Conservation (phyloP, 768 basidiomycete genomes). For the Sistotremastrum niveocremeum region DNA sequence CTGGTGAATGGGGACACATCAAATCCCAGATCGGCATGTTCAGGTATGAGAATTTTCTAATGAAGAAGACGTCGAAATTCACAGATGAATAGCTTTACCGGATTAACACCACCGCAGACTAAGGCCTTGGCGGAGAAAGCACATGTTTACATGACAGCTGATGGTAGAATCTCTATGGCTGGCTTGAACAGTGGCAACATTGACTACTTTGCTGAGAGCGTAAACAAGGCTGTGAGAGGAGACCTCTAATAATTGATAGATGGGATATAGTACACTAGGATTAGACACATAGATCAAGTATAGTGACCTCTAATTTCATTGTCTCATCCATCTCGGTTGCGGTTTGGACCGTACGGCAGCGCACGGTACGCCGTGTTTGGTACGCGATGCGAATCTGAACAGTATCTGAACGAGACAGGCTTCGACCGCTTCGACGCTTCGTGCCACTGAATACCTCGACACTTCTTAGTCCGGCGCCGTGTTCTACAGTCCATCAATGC, state of each 20-base stretch:
- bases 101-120: slow-evolving; percentile 65
- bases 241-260: slow-evolving; percentile 32
- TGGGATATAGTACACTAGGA: no score
- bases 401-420: no score
- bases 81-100: slow-evolving; percentile 54
- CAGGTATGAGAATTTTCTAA: slow-evolving; percentile 39
- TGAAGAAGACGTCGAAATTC: background rate
- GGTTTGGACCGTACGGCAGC: no score
- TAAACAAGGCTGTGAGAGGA: slow-evolving; percentile 72
- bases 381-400: no score
- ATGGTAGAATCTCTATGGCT: slow-evolving; percentile 91
- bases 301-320: no score
- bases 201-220: slow-evolving; percentile 79
- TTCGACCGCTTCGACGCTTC: no score
- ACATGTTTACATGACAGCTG: slow-evolving; percentile 88
- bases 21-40: slow-evolving; percentile 97
- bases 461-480: no score
- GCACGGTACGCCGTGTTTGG: no score
- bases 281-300: no score
- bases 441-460: no score
- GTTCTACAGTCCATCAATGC: no score
- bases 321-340: no score
- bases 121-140: slow-evolving; percentile 75
- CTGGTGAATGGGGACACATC: slow-evolving; percentile 91
- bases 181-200: slow-evolving; percentile 77